phyloP scores from a whole-genome alignment of 805 yeast genomes.

The Saccharomycopsis fermentans region DNA sequence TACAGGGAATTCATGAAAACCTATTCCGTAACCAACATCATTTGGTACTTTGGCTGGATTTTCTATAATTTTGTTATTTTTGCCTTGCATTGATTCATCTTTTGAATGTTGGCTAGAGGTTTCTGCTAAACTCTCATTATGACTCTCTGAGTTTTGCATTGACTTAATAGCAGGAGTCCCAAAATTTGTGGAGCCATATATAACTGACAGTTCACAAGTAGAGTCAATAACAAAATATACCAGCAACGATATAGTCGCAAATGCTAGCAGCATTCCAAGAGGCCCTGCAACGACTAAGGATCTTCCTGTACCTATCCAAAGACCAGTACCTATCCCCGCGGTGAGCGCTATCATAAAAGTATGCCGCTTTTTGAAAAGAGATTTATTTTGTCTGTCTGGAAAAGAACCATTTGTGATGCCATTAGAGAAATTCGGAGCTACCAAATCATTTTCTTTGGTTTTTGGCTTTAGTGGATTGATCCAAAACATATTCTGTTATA shows the following conservation, averaged over 20 bases:
- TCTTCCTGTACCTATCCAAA: slow-evolving; percentile 47
- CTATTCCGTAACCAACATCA: not conserved
- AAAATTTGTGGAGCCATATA: slow-evolving; percentile 34
- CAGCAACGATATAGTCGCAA: slow-evolving; percentile 45
- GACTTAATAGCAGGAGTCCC: slow-evolving; percentile 40
- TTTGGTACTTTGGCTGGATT: not conserved
- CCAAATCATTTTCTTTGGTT: not conserved
- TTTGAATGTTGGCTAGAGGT: too few species aligned
- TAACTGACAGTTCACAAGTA: slow-evolving; percentile 47
- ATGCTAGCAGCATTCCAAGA: slow-evolving; percentile 42
- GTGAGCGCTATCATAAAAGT: slow-evolving; percentile 72
- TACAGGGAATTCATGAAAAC: not conserved
- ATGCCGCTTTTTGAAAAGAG: slow-evolving; percentile 26
- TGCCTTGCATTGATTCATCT: not conserved
- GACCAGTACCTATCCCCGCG: slow-evolving; percentile 76
- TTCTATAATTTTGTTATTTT: not conserved
- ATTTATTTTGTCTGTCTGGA: not conserved
- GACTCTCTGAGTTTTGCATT: slow-evolving; percentile 23
- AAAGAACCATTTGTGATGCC: not conserved
- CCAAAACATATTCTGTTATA: not conserved
- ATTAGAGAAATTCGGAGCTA: not conserved
- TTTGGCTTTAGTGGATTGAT: not conserved
- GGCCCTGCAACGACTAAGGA: slow-evolving; percentile 38
- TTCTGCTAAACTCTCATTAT: too few species aligned
- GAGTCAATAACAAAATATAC: slow-evolving; percentile 50